Conservation (phyloP, 2,329 filamentous ascomycete genomes). For the Trichoderma sp. region DNA sequence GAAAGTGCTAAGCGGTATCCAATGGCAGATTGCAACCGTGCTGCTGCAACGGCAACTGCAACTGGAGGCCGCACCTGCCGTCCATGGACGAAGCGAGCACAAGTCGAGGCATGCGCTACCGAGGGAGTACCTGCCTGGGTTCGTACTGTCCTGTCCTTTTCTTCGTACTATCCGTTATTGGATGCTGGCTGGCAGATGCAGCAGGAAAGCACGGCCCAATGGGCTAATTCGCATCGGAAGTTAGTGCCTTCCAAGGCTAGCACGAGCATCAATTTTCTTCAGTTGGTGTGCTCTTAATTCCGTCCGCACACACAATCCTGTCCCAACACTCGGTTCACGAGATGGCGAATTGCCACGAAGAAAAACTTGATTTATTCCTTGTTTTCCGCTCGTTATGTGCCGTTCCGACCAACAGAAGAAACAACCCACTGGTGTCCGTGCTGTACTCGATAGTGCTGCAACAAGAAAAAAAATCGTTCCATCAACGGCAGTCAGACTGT, state of each 20-base stretch:
- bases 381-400: neutral
- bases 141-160: neutral
- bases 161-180: neutral
- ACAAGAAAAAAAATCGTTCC: neutral
- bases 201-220: neutral
- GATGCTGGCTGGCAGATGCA: neutral
- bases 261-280: neutral
- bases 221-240: neutral
- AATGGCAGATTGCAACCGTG: neutral
- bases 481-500: neutral
- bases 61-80: neutral
- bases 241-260: neutral
- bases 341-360: neutral
- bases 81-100: neutral
- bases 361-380: neutral
- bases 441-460: neutral
- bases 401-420: neutral
- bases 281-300: neutral
- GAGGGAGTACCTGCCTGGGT: neutral
- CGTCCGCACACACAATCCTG: neutral
- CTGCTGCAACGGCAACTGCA: neutral
- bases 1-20: neutral
- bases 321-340: neutral
- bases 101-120: neutral
- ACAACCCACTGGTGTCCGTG: neutral